Evolutionary conservation across 352 stramenopile genomes (phyloP), one percentile per base, ranked within the genome.

Genomic region (Globisporangium emineosum): DNA sequence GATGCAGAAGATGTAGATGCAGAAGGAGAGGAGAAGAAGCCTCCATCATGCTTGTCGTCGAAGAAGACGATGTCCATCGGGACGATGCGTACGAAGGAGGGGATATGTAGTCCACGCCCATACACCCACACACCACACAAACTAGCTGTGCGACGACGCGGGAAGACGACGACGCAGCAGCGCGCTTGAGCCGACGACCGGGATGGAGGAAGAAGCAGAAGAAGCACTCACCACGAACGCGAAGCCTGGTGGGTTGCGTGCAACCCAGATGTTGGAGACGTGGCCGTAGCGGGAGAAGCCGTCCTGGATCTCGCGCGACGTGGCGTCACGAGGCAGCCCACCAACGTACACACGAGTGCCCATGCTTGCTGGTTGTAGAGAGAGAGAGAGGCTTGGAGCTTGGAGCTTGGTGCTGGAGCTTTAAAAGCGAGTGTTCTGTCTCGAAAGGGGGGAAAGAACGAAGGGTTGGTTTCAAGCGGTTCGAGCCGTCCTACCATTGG

Each of bases 201-300:
- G 19, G 2, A 37, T 30, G 32, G 33, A 43, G 15, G 37, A 43
- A 35, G 66, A 49, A 40, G 50, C 67, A 47, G 57, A 73, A 30
- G 51, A 57, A 51, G 55, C 72, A 93, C 86, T 91, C 83, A 94
- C 86, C 83, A 94, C 81, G 75, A 94, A 94, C 78, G 86, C 86
- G 71, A 94, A 94, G 70, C 86, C 86, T 17, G 86, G 86, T 58
- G 86, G 86, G 75, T 94, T 94, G 59, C 86, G 84, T 57, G 86
- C 86, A 63, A 94, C 85, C 86, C 86, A 94, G 62, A 94, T 89
- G 75, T 93, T 94, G 68, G 78, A 78, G 61, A 94, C 80, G 75
- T 93, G 81, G 54, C 86, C 86, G 68, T 92, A 94, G 73, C 84
- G 86, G 66, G 62, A 82, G 75, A 94, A 94, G 30, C 79, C 78